These are phyloP conservation scores for Sordariomycetes sp. DNA, from an alignment of 2,329 filamentous ascomycete genomes.

Conservation along the genomic window DNA sequence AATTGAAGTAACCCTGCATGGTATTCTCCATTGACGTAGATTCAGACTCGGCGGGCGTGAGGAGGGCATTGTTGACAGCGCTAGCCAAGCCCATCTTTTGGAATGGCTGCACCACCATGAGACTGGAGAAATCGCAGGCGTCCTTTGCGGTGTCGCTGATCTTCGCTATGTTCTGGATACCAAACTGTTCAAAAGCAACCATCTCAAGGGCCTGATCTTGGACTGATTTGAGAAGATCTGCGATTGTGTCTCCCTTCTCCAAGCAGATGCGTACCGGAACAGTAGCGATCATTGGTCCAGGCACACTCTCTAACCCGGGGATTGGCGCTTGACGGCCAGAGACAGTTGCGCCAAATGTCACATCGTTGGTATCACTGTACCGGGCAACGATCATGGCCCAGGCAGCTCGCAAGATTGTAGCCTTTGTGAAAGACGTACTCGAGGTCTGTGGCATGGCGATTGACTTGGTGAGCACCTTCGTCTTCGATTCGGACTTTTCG, in stretches of 20 bases:
- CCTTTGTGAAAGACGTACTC: background rate
- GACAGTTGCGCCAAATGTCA: slow-evolving; percentile 2
- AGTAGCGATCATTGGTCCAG: slow-evolving; percentile 13
- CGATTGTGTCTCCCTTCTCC: slow-evolving; percentile 2
- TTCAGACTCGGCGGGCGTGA: background rate
- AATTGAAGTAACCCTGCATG: background rate
- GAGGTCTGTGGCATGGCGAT: background rate
- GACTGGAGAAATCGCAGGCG: slow-evolving; percentile 5
- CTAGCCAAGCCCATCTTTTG: background rate
- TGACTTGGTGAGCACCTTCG: background rate
- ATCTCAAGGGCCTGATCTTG: slow-evolving; percentile 7
- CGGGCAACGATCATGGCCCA: background rate
- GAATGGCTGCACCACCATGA: slow-evolving; percentile 2
- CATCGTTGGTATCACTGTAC: background rate
- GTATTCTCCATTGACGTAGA: too few species aligned
- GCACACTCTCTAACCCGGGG: slow-evolving; percentile 9
- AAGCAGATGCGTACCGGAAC: slow-evolving; percentile 9
- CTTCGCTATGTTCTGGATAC: slow-evolving; percentile 10
- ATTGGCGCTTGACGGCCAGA: slow-evolving; percentile 12
- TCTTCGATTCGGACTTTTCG: background rate
- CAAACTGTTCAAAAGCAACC: slow-evolving; percentile 1
- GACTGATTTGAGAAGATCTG: slow-evolving; percentile 5
- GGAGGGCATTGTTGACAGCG: background rate
- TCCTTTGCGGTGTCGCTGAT: slow-evolving; percentile 4
- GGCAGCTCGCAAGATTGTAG: background rate